A percentile compares a stretch with the other conserved stretches of the same genome.
Evolutionary conservation across 306 rosid genomes (phyloP).

Genomic region (Pyrus betulifolia): DNA sequence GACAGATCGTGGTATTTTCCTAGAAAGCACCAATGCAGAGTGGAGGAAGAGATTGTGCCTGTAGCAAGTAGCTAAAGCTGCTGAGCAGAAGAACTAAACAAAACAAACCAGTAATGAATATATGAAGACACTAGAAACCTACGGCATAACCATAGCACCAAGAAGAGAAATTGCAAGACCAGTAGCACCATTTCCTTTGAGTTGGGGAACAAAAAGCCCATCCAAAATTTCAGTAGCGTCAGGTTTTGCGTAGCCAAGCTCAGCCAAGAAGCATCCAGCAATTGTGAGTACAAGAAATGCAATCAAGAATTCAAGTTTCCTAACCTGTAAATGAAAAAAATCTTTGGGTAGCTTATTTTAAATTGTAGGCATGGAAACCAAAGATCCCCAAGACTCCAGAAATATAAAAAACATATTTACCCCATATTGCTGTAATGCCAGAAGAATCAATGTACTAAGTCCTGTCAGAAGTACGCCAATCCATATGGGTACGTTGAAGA

Average conservation of each 20-base stretch:
- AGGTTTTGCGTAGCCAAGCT: constrained; percentile 89
- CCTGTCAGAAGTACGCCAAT: constrained; percentile 54
- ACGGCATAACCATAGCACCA: constrained; percentile 99
- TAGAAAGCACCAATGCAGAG: constrained; percentile 91
- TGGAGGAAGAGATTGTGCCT: constrained; percentile 99
- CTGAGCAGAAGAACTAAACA: constrained; percentile 3
- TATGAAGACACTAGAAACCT: constrained; percentile 27
- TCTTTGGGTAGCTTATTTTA: not conserved
- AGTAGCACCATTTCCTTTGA: constrained; percentile 81
- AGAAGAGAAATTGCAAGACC: constrained; percentile 99
- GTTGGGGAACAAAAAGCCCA: constrained; percentile 84
- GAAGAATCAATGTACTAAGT: constrained; percentile 42
- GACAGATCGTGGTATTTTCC: constrained; percentile 88
- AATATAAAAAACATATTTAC: constrained; percentile 35
- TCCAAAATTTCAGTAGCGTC: constrained; percentile 53
- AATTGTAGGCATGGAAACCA: not conserved
- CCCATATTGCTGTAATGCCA: constrained; percentile 91
- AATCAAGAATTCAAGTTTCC: constrained; percentile 94
- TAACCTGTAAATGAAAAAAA: constrained; percentile 47
- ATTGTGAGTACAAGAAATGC: constrained; percentile 79
- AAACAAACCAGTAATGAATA: not conserved
- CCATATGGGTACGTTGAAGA: constrained; percentile 53
- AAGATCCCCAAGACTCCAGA: not conserved
- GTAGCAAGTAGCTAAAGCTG: constrained; percentile 24
- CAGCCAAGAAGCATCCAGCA: constrained; percentile 82